Conservation (phyloP, 768 basidiomycete genomes). For the Lentinula raphanica region DNA sequence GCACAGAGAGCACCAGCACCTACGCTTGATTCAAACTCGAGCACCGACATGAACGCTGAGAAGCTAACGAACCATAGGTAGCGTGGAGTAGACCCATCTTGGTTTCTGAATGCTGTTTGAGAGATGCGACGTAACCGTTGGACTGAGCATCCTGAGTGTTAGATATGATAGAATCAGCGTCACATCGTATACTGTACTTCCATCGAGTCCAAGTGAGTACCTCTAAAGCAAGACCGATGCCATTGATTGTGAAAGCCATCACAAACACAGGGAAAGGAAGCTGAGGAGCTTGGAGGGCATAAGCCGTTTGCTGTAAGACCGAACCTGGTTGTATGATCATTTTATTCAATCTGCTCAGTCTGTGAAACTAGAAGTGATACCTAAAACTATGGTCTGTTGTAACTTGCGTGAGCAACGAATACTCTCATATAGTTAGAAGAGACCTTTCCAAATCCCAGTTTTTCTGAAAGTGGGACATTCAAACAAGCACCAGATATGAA, state of each 20-base stretch:
- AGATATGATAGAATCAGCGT: background rate
- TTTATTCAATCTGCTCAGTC: no score
- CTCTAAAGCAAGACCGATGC: conserved; percentile 28
- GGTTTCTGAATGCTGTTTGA: conserved; percentile 31
- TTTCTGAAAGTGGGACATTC: conserved; percentile 33
- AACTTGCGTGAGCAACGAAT: background rate
- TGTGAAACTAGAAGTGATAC: no score
- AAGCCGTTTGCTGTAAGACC: background rate
- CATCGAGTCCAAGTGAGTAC: conserved; percentile 21
- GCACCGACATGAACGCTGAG: background rate
- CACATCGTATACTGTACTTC: conserved; percentile 29
- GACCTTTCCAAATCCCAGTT: conserved; percentile 19
- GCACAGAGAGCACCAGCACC: conserved; percentile 42
- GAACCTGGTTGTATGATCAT: conserved; percentile 6
- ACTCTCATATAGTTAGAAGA: background rate
- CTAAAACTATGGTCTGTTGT: background rate
- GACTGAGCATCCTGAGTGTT: conserved; percentile 41
- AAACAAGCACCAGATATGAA: conserved; percentile 33
- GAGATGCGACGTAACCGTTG: conserved; percentile 42
- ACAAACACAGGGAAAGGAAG: conserved; percentile 53
- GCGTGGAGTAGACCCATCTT: conserved; percentile 52
- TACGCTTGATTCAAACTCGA: conserved; percentile 13
- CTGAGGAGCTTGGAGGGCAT: conserved; percentile 30
- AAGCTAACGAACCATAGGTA: conserved; percentile 28
- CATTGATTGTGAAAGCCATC: conserved; percentile 28